These are phyloP conservation scores for Cladochytrium tenue DNA, from an alignment of 371 early-diverging fungal species.

Conservation along the genomic window DNA sequence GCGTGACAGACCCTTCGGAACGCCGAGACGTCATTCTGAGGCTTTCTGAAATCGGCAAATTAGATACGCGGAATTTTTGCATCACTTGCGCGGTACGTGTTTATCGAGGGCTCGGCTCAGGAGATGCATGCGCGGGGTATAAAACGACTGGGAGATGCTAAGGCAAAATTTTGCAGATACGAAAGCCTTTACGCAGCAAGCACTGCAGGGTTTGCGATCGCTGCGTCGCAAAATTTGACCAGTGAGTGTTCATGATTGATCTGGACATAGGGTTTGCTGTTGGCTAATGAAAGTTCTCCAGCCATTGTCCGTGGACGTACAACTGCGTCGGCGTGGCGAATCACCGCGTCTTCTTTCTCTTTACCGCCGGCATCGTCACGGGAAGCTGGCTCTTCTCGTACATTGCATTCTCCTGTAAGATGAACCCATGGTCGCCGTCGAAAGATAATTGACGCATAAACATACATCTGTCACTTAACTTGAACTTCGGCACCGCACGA, in stretches of 20 bases:
- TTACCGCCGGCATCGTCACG: constrained; percentile 59
- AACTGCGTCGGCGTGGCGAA: constrained; percentile 75
- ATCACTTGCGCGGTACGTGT: constrained; percentile 52
- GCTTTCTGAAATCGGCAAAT: constrained; percentile 66
- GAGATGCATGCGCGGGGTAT: too few species aligned
- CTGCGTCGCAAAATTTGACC: constrained; percentile 97
- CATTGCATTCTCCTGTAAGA: constrained; percentile 70
- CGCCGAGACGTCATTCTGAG: constrained; percentile 53
- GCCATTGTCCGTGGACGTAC: constrained; percentile 34
- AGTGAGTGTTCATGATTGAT: constrained; percentile 59
- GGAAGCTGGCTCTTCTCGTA: constrained; percentile 44
- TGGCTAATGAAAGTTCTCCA: not conserved
- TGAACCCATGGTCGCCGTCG: too few species aligned
- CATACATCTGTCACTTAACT: too few species aligned
- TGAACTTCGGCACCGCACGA: too few species aligned
- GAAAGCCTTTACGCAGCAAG: constrained; percentile 92
- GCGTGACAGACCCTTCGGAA: constrained; percentile 25
- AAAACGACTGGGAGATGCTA: not conserved
- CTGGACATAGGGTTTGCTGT: constrained; percentile 51
- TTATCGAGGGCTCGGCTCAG: too few species aligned
- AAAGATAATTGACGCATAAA: too few species aligned
- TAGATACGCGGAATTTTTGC: constrained; percentile 83
- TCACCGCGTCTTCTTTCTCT: constrained; percentile 82
- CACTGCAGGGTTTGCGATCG: constrained; percentile 96
- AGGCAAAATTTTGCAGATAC: constrained; percentile 43